These are phyloP conservation scores for Acanthamoeba lenticulata DNA, from an alignment of 208 protist species.

Conservation along the genomic window DNA sequence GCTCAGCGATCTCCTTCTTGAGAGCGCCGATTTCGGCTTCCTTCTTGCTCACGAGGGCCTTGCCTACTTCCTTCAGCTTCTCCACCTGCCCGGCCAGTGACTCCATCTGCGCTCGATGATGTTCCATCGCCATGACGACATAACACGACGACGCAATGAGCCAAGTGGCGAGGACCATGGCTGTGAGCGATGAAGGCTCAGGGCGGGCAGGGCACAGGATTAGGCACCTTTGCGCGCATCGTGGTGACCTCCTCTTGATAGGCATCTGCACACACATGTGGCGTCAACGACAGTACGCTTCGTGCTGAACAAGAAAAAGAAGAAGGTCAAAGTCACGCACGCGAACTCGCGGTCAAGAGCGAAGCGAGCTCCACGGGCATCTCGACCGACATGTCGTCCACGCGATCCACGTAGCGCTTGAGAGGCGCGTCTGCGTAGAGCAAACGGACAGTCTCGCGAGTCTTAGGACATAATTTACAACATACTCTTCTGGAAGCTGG, in stretches of 20 bases:
- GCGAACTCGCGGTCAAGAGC: not conserved
- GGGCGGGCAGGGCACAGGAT: not conserved
- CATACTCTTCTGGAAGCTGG: no score
- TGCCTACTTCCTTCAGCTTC: constrained; percentile 50
- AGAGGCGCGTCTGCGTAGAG: constrained; percentile 9
- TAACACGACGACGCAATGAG: not conserved
- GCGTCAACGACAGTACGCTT: no score
- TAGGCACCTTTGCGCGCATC: constrained; percentile 13
- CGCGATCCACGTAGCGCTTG: constrained; percentile 58
- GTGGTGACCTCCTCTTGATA: constrained; percentile 11
- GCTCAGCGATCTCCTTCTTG: not conserved
- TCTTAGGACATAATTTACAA: not conserved
- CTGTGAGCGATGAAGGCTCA: no score
- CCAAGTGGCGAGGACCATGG: no score
- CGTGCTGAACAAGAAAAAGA: not conserved
- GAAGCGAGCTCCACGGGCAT: constrained; percentile 49
- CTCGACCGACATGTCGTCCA: constrained; percentile 16
- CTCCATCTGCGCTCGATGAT: constrained; percentile 17
- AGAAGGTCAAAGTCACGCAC: not conserved
- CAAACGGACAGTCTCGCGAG: not conserved
- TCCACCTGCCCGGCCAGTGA: constrained; percentile 42
- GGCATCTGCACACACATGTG: no score
- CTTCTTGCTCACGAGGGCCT: constrained; percentile 37
- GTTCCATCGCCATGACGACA: no score
- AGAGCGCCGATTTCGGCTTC: not conserved